Conservation (phyloP, 2,329 filamentous ascomycete species). For the Fonsecaea pedrosoi region DNA sequence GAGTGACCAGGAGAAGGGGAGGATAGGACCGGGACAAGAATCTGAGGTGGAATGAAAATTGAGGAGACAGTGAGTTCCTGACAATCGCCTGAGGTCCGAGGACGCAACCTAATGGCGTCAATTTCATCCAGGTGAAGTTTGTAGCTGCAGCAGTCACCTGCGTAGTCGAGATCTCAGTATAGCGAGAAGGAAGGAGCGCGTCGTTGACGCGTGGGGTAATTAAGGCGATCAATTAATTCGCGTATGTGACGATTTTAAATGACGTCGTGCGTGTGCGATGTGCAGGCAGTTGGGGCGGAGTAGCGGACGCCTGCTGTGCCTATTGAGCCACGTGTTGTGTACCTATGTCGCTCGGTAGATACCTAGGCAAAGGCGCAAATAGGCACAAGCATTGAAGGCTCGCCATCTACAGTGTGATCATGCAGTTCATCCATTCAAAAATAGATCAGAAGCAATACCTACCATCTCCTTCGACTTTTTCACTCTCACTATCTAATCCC, state of each 20-base stretch:
- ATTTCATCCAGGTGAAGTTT: slow-evolving; percentile 22
- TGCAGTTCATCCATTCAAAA: neutral
- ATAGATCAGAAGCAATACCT: neutral
- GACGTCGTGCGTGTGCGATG: slow-evolving; percentile 13
- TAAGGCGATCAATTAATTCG: slow-evolving; percentile 8
- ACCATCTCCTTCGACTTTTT: neutral
- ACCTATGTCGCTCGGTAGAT: too few relatives aligned
- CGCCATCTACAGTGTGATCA: neutral
- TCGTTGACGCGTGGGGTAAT: slow-evolving; percentile 31
- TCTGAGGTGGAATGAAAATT: neutral
- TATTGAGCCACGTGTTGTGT: neutral
- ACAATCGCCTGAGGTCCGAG: slow-evolving; percentile 3
- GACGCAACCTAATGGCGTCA: slow-evolving; percentile 10
- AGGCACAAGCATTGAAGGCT: neutral
- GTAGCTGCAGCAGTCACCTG: neutral
- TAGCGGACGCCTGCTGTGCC: neutral
- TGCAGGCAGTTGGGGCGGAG: neutral
- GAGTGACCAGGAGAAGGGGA: neutral
- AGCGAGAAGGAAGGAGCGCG: slow-evolving; percentile 14
- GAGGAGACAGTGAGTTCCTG: neutral
- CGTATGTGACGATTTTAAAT: slow-evolving; percentile 9
- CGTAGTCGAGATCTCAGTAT: neutral
- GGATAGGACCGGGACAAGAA: neutral
- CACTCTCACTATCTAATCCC: too few relatives aligned
- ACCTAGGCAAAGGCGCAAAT: too few relatives aligned